A percentile compares a stretch with the other conserved stretches of the same genome.
Conservation (phyloP, 306 rosid genomes). For the Gastrolobium bilobum region DNA sequence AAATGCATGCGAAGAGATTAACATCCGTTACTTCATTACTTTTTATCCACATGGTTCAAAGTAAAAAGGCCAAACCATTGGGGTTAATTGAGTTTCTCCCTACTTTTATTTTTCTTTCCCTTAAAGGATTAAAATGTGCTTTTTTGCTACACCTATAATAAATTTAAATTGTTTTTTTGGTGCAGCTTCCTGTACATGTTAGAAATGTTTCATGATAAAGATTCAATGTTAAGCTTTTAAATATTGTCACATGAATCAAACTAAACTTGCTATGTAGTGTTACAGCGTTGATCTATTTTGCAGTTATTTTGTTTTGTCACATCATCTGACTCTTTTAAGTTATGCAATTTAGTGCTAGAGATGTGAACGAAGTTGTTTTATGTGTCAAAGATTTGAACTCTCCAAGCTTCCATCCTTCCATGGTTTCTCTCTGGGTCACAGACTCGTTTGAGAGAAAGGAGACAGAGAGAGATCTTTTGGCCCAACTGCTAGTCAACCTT, state of each 20-base stretch:
- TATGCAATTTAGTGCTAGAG: constrained; percentile 78
- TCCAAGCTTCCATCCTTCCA: constrained; percentile 85
- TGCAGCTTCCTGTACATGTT: background rate
- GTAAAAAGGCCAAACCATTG: constrained; percentile 19
- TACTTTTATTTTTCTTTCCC: constrained; percentile 21
- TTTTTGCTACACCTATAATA: background rate
- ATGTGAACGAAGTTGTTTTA: constrained; percentile 74
- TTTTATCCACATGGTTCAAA: background rate
- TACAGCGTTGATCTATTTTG: constrained; percentile 5
- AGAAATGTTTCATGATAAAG: background rate
- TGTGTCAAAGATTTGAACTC: constrained; percentile 83
- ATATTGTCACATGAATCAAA: background rate
- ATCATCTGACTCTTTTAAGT: constrained; percentile 31
- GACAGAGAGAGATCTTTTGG: constrained; percentile 75
- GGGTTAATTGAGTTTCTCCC: background rate
- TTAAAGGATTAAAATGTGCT: background rate
- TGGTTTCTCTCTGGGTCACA: constrained; percentile 84
- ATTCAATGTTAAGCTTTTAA: background rate
- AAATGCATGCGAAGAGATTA: background rate
- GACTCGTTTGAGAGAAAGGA: constrained; percentile 92
- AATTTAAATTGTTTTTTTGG: background rate
- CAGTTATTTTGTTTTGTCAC: constrained; percentile 12
- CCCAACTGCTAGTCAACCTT: constrained; percentile 72
- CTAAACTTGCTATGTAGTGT: background rate
- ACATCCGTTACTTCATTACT: background rate